These are phyloP conservation scores for Globisporangium splendens DNA, from an alignment of 352 stramenopile genomes.

Conservation along the genomic window DNA sequence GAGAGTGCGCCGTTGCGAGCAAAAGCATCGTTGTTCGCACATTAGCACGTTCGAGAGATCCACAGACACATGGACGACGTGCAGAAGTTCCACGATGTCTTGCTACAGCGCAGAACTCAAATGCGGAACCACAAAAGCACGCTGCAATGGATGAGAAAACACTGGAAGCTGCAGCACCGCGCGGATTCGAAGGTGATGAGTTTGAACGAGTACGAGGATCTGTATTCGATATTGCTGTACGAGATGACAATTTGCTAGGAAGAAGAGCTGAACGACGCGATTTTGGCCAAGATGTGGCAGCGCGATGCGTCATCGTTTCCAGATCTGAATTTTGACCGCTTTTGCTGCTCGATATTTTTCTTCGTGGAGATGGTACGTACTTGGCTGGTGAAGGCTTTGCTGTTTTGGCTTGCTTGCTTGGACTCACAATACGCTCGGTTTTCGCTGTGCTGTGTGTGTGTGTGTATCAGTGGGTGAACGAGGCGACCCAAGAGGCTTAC, in stretches of 20 bases:
- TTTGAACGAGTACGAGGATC: slow-evolving; percentile 36
- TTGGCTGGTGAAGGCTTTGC: no score
- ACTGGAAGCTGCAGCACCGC: slow-evolving; percentile 28
- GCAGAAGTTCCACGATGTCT: slow-evolving; percentile 29
- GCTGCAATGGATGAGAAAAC: slow-evolving; percentile 36
- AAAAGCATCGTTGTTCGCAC: no score
- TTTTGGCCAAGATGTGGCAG: slow-evolving; percentile 46
- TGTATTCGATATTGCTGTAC: slow-evolving; percentile 50
- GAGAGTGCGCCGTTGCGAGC: no score
- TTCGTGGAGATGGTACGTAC: slow-evolving; percentile 51
- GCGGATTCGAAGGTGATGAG: slow-evolving; percentile 18
- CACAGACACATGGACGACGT: slow-evolving; percentile 30
- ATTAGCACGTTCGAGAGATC: no score
- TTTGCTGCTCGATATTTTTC: slow-evolving; percentile 57
- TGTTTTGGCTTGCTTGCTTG: no score
- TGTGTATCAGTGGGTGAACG: no score
- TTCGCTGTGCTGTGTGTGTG: no score
- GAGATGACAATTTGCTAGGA: slow-evolving; percentile 66
- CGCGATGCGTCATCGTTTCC: slow-evolving; percentile 31
- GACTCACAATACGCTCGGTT: no score
- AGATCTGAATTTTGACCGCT: slow-evolving; percentile 45
- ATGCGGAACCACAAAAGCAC: slow-evolving; percentile 40
- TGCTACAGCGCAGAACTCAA: slow-evolving; percentile 40
- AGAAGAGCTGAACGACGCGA: slow-evolving; percentile 39
- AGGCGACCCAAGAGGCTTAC: no score